A percentile compares a stretch with the other conserved stretches of the same genome.
Conservation (phyloP, 306 rosid genomes). For the Cicer yamashitae region DNA sequence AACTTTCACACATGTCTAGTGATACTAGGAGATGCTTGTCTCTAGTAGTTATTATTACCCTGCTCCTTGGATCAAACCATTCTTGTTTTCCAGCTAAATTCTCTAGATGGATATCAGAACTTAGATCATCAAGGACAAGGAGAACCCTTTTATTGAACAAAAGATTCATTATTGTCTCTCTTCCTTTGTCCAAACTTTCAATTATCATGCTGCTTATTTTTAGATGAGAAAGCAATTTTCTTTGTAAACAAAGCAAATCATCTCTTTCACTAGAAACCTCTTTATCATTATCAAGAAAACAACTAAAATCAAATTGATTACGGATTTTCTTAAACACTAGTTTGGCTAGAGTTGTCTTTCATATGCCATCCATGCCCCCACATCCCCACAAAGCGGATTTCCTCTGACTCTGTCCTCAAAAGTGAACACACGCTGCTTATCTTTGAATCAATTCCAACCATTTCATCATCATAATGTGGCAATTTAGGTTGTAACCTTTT, state of each 20-base stretch:
- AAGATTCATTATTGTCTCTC: slow-evolving; percentile 1
- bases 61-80: slow-evolving; percentile 32
- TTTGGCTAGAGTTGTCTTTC: slow-evolving; percentile 55
- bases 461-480: slow-evolving; percentile 25
- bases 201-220: neutral
- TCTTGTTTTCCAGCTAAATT: slow-evolving; percentile 35
- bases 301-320: slow-evolving; percentile 36
- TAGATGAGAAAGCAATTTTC: slow-evolving; percentile 19
- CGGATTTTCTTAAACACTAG: slow-evolving; percentile 23
- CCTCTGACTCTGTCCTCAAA: slow-evolving; percentile 11
- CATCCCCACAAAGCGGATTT: slow-evolving; percentile 45
- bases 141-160: slow-evolving; percentile 43
- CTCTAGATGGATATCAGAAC: slow-evolving; percentile 41
- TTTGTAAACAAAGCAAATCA: slow-evolving; percentile 42
- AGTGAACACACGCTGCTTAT: neutral
- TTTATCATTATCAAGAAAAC: slow-evolving; percentile 41
- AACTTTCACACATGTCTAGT: no score
- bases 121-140: slow-evolving; percentile 48
- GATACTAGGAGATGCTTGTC: no score
- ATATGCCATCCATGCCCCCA: slow-evolving; percentile 52
- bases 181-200: slow-evolving; percentile 25
- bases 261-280: slow-evolving; percentile 33
- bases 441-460: slow-evolving; percentile 43
- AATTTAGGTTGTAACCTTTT: slow-evolving; percentile 28
- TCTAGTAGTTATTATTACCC: no score